Conservation (phyloP, 75 land plant genomes). For the Pinus albicaulis region DNA sequence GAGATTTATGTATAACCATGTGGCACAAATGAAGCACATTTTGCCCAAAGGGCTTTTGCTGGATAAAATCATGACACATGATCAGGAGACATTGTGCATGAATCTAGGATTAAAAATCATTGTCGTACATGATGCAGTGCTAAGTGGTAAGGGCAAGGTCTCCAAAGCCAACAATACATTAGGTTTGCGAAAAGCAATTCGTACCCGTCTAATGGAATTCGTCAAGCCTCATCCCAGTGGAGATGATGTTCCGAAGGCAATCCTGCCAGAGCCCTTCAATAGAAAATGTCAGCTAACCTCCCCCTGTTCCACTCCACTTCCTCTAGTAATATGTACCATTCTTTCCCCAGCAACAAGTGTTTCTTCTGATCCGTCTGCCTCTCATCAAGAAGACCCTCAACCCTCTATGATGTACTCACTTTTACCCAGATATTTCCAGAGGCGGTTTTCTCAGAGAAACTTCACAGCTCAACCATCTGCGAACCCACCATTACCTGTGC, state of each 20-base stretch:
- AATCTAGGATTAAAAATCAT: too few species aligned
- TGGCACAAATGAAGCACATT: conserved; percentile 79
- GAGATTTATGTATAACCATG: conserved; percentile 59
- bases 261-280: conserved; percentile 52
- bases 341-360: too few species aligned
- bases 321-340: background rate
- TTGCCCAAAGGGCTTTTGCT: conserved; percentile 86
- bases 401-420: too few species aligned
- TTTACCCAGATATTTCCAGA: conserved; percentile 16
- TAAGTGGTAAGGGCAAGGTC: too few species aligned
- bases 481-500: too few species aligned
- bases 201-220: conserved; percentile 51
- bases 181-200: conserved; percentile 49
- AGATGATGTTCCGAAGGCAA: conserved; percentile 66
- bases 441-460: conserved; percentile 21
- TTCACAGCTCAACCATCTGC: background rate
- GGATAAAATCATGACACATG: too few species aligned
- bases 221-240: conserved; percentile 46
- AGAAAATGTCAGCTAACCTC: conserved; percentile 7
- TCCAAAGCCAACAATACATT: conserved; percentile 6
- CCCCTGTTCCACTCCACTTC: too few species aligned
- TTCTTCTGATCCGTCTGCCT: too few species aligned
- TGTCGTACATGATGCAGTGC: too few species aligned
- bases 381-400: too few species aligned
- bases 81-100: too few species aligned